Base-by-base conservation (phyloP, 257 asterid species). In the Nicotiana sylvestris region DNA sequence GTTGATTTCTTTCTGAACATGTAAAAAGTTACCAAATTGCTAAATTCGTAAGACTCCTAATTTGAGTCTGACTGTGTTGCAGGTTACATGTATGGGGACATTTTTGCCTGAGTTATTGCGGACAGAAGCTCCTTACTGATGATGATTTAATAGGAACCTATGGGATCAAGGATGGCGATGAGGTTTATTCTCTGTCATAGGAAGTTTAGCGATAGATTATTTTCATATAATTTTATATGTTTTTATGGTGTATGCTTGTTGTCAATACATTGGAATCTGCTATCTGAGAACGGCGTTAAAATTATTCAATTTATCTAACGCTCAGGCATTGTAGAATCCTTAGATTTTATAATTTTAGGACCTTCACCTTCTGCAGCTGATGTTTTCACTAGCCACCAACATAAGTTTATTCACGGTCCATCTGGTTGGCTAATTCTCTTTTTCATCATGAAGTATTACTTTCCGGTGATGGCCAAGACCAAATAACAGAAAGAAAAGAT, bases 11-110 rank as follows among this genome's bases (percentile, higher is more conserved):
- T 62, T 65, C 32, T 29, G 37, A 25, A 62, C 17, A 62, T 21
- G 68, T 62, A 10, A 11, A 29, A 8, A 29, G 30, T 11, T 64
- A 66, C 27, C 74, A 66, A 30, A 15, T n/a, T 66, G 5, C 25
- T 1, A 13, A 5, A 49, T 32, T 32, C 8, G 5, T 21, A 25
- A 0, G 18, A 35, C 25, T 60, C 82, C 27, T 61, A 5, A 37
- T 49, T 4, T 46, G 65, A 27, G 17, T 49, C 27, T 43, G 17
- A 25, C 10, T 15, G 46, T 51, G 15, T 66, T 81, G 84, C 62
- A 84, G 87, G 87, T 66, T 76, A 61, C 82, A 81, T 58, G 87
- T 84, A 27, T 84, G 87, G 87, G 53, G 82, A 17, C 84, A 84
- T 37, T 84, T 81, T 66, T 84, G 87, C 56, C 78, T 84, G 77